A percentile compares a stretch with the other conserved stretches of the same genome.
Evolutionary conservation across 176 grass and related monocot genomes (phyloP).

Genomic region (Juncus inflexus): DNA sequence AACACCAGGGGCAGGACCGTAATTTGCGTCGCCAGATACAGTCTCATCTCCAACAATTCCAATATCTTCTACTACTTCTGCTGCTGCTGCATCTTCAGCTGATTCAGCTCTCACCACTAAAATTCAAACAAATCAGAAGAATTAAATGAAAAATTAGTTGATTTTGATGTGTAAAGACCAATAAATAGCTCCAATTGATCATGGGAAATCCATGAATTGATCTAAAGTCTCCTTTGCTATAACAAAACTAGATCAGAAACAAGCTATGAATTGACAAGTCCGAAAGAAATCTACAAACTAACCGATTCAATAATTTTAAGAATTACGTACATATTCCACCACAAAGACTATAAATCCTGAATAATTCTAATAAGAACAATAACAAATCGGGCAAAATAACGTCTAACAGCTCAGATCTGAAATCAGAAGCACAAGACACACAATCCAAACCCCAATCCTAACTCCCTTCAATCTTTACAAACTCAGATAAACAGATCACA

Average conservation of each 20-base stretch:
- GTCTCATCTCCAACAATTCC: conserved; percentile 89
- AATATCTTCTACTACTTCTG: conserved; percentile 89
- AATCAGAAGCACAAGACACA: background rate
- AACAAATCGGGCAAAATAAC: conserved; percentile 2
- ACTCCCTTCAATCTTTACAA: background rate
- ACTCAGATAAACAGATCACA: background rate
- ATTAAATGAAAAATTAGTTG: conserved; percentile 2
- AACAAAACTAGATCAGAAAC: background rate
- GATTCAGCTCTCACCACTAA: conserved; percentile 68
- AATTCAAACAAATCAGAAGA: conserved; percentile 11
- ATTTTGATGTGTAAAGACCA: background rate
- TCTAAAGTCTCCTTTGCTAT: background rate
- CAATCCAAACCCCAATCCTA: background rate
- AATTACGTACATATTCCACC: no score
- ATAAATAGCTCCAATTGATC: conserved; percentile 8
- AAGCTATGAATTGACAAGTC: conserved; percentile 2
- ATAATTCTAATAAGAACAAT: conserved; percentile 3
- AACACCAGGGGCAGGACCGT: conserved; percentile 65
- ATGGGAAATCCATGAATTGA: conserved; percentile 9
- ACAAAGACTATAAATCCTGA: background rate
- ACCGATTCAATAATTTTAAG: background rate
- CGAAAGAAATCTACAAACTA: background rate
- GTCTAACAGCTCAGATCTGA: conserved; percentile 27
- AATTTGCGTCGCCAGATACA: conserved; percentile 52
- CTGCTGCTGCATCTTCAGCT: conserved; percentile 68